Conservation (phyloP, 768 basidiomycete genomes). For the Suillus fuscotomentosus region DNA sequence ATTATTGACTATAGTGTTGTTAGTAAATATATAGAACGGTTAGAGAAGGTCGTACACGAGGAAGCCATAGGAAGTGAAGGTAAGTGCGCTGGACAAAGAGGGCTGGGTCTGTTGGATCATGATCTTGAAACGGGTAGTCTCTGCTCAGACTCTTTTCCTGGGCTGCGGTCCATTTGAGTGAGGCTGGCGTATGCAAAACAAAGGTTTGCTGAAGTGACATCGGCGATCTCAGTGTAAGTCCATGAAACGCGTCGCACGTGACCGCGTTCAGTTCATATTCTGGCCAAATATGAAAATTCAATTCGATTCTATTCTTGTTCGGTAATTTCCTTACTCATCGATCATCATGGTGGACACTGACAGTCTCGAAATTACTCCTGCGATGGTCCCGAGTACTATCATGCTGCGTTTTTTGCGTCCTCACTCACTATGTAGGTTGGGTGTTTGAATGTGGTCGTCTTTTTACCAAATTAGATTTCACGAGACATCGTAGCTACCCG, state of each 20-base stretch:
- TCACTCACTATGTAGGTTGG: no score
- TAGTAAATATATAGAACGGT: conserved; percentile 8
- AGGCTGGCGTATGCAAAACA: conserved; percentile 19
- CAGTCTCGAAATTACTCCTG: no score
- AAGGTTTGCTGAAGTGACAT: conserved; percentile 15
- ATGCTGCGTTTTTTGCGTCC: no score
- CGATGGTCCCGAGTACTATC: no score
- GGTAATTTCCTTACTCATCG: no score
- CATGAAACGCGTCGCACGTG: neutral
- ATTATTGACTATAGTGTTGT: conserved; percentile 58
- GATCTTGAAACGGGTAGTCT: conserved; percentile 54
- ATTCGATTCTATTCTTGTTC: no score
- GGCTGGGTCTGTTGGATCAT: conserved; percentile 46
- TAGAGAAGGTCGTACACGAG: conserved; percentile 47
- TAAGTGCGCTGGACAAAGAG: conserved; percentile 64
- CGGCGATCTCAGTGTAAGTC: neutral
- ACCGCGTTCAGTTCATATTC: neutral
- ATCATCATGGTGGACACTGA: no score
- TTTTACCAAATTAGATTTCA: no score
- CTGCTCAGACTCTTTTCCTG: conserved; percentile 58
- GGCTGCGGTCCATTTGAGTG: conserved; percentile 49
- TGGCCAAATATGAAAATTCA: no score
- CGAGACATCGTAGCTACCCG: no score
- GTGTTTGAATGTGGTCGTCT: no score
- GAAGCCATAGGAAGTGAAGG: conserved; percentile 76